phyloP scores from a whole-genome alignment of 495 filamentous ascomycete species.

The Trichocladium uniseriatum region DNA sequence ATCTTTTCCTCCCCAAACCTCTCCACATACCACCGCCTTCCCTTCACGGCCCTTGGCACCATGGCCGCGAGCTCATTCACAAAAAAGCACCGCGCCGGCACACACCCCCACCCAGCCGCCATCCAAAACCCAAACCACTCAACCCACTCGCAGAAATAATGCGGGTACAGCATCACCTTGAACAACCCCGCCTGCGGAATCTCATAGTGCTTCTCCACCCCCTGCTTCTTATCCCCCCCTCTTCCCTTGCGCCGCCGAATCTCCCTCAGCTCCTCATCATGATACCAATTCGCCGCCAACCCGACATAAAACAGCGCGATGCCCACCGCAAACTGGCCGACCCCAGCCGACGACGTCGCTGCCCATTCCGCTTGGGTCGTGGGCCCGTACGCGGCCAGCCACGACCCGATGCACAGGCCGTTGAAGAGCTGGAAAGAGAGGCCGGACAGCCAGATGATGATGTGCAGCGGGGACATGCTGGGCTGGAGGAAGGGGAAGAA shows the following conservation, averaged over 20 bases:
- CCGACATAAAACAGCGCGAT: conserved; percentile 49
- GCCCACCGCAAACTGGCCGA: conserved; percentile 37
- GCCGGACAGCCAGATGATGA: conserved; percentile 50
- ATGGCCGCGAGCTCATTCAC: conserved; percentile 83
- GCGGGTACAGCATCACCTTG: conserved; percentile 72
- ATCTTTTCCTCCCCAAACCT: conserved; percentile 77
- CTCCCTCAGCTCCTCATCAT: conserved; percentile 70
- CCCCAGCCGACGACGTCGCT: conserved; percentile 25
- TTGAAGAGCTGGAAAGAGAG: conserved; percentile 71
- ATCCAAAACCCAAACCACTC: conserved; percentile 90
- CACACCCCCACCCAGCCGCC: conserved; percentile 49
- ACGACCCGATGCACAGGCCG: conserved; percentile 63
- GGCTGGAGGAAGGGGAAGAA: conserved; percentile 74
- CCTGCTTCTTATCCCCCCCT: conserved; percentile 33
- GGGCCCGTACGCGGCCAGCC: conserved; percentile 70
- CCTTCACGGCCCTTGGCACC: conserved; percentile 78
- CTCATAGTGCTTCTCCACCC: conserved; percentile 76
- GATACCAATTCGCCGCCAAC: conserved; percentile 71
- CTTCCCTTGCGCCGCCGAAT: conserved; percentile 48
- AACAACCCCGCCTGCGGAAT: conserved; percentile 81
- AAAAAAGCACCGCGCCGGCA: conserved; percentile 71
- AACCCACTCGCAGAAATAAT: conserved; percentile 91
- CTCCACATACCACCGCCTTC: conserved; percentile 77
- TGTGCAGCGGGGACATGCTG: conserved; percentile 81
- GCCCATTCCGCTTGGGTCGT: conserved; percentile 50